phyloP scores from a whole-genome alignment of 2,329 filamentous ascomycete species.

The Talaromyces atroroseus region DNA sequence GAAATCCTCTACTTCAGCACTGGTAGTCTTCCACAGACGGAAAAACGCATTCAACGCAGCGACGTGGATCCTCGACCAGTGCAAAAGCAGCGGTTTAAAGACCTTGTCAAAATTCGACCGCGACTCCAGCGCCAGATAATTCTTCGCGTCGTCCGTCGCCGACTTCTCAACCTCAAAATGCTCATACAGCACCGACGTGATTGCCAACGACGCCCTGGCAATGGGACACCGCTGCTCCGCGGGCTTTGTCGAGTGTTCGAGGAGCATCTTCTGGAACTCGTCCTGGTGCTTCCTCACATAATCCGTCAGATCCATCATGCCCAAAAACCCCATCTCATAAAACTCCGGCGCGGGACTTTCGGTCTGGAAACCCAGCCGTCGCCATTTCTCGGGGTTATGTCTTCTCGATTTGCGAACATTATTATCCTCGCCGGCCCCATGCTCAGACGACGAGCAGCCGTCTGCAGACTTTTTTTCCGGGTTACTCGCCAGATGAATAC shows the following conservation, averaged over 20 bases:
- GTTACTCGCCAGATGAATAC: constrained; percentile 73
- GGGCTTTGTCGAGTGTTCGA: constrained; percentile 78
- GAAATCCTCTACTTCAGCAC: constrained; percentile 79
- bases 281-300: constrained; percentile 91
- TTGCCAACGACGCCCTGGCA: constrained; percentile 75
- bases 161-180: constrained; percentile 90
- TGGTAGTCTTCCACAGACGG: constrained; percentile 85
- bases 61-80: constrained; percentile 88
- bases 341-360: constrained; percentile 87
- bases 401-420: constrained; percentile 57
- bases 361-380: constrained; percentile 81
- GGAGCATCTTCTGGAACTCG: constrained; percentile 80
- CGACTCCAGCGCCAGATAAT: constrained; percentile 68
- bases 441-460: constrained; percentile 11
- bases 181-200: constrained; percentile 85
- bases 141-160: constrained; percentile 71
- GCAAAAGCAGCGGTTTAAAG: constrained; percentile 79
- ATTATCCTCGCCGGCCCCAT: constrained; percentile 28
- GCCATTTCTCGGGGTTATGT: constrained; percentile 89
- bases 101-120: constrained; percentile 75
- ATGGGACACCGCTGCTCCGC: constrained; percentile 74
- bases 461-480: constrained; percentile 29
- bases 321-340: constrained; percentile 76
- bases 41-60: constrained; percentile 83
- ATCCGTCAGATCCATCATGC: constrained; percentile 96